Base-by-base conservation (phyloP, 768 basidiomycete genomes). In the Termitomyces eurrhizus region DNA sequence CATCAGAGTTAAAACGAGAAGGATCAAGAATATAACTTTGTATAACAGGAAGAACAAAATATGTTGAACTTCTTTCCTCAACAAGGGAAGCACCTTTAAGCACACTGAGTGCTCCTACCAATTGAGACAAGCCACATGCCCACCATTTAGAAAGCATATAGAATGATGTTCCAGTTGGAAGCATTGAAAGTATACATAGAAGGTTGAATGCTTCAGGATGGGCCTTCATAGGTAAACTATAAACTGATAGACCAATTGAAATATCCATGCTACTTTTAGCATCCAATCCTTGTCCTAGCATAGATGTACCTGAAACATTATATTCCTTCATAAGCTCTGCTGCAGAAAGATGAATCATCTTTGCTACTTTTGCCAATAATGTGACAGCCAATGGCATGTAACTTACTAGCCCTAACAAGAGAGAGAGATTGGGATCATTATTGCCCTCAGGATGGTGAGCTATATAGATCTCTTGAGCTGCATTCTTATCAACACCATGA, bases 341-440 rank as follows among this genome's bases (percentile, higher is more conserved):
- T 29, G 62, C 62, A 13, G 52, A 48, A 2, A 52, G 52, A 7
- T 24, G 18, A 2, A 55, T 53, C 13, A 21, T 7, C 8, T 53
- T 57, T 41, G 59, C 64, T 9, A 56, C 37, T 29, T 66, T 67
- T 7, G 76, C 76, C 66, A 76, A 67, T 6, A 77, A 63, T 16
- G 69, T 73, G 33, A 77, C 64, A 4, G 75, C 75, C 45, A 73
- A 63, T 35, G 76, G 75, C 55, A 76, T 66, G 56, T 67, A 52
- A 14, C 67, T 71, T 21, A 77, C 50, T 3, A 59, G 60, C 1
- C 59, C 52, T 32, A 74, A 53, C 3, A 74, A 57, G 2, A 48
- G 46, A 54, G 65, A 64, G 11, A 74, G 64, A 13, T 67, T 68
- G 18, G 65, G 62, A 29, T 68, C 64, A 39, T 57, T 51, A 8